Conservation (phyloP, 2,329 filamentous ascomycete genomes). For the Gremmenia infestans region DNA sequence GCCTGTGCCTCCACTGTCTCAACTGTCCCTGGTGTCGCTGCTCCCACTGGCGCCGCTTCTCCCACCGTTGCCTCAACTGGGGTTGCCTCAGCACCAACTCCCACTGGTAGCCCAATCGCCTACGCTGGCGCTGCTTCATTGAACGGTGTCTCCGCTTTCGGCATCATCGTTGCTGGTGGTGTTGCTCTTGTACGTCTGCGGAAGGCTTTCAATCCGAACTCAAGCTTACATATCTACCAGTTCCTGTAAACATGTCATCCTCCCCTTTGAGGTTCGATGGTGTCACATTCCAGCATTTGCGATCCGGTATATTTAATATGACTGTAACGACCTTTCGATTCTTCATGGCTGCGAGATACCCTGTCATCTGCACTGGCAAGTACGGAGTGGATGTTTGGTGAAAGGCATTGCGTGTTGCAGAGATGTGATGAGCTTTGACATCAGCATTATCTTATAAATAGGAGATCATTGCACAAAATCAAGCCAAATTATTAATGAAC, state of each 20-base stretch:
- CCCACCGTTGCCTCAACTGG: neutral
- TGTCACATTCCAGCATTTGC: slow-evolving; percentile 18
- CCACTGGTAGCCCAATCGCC: slow-evolving; percentile 8
- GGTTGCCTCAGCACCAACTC: slow-evolving; percentile 10
- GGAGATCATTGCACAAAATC: slow-evolving; percentile 17
- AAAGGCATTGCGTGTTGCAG: slow-evolving; percentile 17
- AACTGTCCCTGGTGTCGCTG: neutral
- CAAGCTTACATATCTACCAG: slow-evolving; percentile 19
- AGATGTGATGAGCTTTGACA: slow-evolving; percentile 24
- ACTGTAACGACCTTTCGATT: slow-evolving; percentile 21
- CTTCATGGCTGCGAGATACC: slow-evolving; percentile 21
- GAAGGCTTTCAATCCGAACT: neutral
- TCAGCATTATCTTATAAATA: slow-evolving; percentile 26
- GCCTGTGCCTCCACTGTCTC: slow-evolving; percentile 17
- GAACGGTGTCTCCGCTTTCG: slow-evolving; percentile 28
- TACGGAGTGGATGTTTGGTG: slow-evolving; percentile 13
- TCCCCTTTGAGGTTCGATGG: slow-evolving; percentile 18
- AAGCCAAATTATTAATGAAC: slow-evolving; percentile 3
- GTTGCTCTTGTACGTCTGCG: slow-evolving; percentile 29
- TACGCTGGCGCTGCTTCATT: slow-evolving; percentile 27
- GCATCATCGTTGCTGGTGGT: slow-evolving; percentile 31
- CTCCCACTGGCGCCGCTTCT: neutral
- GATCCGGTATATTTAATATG: slow-evolving; percentile 23
- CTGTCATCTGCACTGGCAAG: slow-evolving; percentile 21
- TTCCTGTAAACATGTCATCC: slow-evolving; percentile 25